Evolutionary conservation across 1,284 basidiomycete species (phyloP).

Genomic region (Microbotryomycetes sp.): DNA sequence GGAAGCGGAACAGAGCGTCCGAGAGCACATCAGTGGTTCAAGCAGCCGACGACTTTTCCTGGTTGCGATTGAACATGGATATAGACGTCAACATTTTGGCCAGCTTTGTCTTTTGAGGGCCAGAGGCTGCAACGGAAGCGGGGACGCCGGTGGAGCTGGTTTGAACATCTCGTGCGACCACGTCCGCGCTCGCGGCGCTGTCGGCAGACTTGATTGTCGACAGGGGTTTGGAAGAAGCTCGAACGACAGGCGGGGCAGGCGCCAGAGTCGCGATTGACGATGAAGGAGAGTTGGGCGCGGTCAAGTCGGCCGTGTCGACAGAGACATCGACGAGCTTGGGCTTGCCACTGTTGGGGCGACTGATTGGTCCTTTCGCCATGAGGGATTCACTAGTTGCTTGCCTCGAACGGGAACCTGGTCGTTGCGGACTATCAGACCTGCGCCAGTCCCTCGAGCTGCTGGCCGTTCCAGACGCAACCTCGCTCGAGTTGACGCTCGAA

Average conservation of each 20-base stretch:
- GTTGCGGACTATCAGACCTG: neutral
- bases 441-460: neutral
- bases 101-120: constrained; percentile 16
- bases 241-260: neutral
- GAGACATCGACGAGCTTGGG: constrained; percentile 24
- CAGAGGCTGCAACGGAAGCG: neutral
- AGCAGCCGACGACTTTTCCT: constrained; percentile 1
- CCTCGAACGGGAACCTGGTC: neutral
- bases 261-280: neutral
- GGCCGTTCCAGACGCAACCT: neutral
- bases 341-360: neutral
- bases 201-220: neutral
- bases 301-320: constrained; percentile 27
- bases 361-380: neutral
- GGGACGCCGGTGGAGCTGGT: neutral
- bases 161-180: neutral
- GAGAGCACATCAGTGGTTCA: neutral
- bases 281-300: neutral
- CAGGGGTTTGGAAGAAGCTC: neutral
- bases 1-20: no score
- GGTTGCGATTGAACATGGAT: constrained; percentile 24
- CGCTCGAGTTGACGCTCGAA: constrained; percentile 15
- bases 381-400: neutral
- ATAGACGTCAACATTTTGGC: constrained; percentile 28
- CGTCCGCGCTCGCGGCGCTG: neutral